Conservation (phyloP, 2,329 filamentous ascomycete genomes). For the Fusarium sublunatum region DNA sequence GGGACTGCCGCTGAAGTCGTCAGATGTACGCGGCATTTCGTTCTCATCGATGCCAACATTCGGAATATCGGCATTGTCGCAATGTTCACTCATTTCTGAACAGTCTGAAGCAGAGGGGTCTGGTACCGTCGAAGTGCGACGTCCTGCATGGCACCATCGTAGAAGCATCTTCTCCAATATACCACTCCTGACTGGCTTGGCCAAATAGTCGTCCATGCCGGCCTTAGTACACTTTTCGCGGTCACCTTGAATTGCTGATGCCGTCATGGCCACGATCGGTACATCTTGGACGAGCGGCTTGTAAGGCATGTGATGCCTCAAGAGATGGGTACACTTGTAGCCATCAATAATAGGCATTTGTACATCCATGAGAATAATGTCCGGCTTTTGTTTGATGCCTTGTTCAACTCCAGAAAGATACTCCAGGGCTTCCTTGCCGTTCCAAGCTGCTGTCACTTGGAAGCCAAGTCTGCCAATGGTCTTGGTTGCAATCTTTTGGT, state of each 20-base stretch:
- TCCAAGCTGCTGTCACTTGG: constrained; percentile 77
- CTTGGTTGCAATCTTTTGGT: constrained; percentile 80
- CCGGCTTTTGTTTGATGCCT: constrained; percentile 67
- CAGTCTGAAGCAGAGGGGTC: constrained; percentile 56
- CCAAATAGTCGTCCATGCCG: constrained; percentile 81
- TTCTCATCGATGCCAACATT: constrained; percentile 50
- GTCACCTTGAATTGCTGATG: constrained; percentile 81
- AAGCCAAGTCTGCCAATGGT: constrained; percentile 81
- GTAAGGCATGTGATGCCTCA: constrained; percentile 76
- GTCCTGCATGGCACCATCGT: constrained; percentile 67
- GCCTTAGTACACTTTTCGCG: constrained; percentile 77
- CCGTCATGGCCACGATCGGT: constrained; percentile 85
- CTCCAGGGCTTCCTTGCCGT: constrained; percentile 81
- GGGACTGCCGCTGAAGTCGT: constrained; percentile 48
- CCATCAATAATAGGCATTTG: constrained; percentile 83
- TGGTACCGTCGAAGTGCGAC: constrained; percentile 37
- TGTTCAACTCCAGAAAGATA: constrained; percentile 70
- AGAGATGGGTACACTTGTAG: constrained; percentile 78
- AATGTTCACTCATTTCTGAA: constrained; percentile 58
- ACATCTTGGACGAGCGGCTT: constrained; percentile 68
- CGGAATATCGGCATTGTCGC: constrained; percentile 56
- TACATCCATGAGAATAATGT: constrained; percentile 83
- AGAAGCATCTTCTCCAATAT: constrained; percentile 77
- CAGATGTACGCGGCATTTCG: constrained; percentile 35
- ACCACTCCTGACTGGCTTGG: constrained; percentile 78